Conservation (phyloP, 2,329 filamentous ascomycete species). For the Microcyclospora pomicola region DNA sequence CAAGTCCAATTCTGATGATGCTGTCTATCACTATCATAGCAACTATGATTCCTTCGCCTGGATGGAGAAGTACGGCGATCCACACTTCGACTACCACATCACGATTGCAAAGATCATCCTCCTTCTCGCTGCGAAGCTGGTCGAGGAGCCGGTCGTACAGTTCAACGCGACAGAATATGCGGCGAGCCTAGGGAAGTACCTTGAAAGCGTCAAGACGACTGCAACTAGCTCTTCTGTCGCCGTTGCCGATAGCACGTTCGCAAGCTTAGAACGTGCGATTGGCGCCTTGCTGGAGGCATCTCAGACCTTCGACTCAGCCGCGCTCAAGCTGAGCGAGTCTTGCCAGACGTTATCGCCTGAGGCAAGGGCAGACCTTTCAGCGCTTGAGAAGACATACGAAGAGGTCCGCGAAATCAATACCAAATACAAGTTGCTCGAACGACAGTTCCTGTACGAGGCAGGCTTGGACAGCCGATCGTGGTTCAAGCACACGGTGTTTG, state of each 20-base stretch:
- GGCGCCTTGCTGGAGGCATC: slow-evolving; percentile 35
- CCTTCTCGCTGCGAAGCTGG: slow-evolving; percentile 31
- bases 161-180: slow-evolving; percentile 37
- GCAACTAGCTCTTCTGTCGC: slow-evolving; percentile 9
- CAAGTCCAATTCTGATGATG: slow-evolving; percentile 19
- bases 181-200: slow-evolving; percentile 27
- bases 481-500: slow-evolving; percentile 95
- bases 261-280: slow-evolving; percentile 36
- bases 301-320: slow-evolving; percentile 37
- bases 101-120: slow-evolving; percentile 34
- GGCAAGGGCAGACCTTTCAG: slow-evolving; percentile 40
- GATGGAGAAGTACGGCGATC: slow-evolving; percentile 69
- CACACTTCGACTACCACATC: slow-evolving; percentile 43
- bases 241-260: slow-evolving; percentile 27
- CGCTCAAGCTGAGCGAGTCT: slow-evolving; percentile 20
- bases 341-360: slow-evolving; percentile 18
- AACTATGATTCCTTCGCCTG: slow-evolving; percentile 78
- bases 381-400: slow-evolving; percentile 12
- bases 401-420: slow-evolving; percentile 52
- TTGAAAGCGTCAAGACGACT: slow-evolving; percentile 27
- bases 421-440: slow-evolving; percentile 73
- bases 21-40: slow-evolving; percentile 64
- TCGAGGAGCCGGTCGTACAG: slow-evolving; percentile 33
- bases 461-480: slow-evolving; percentile 69
- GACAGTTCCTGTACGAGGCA: slow-evolving; percentile 59